phyloP scores from a whole-genome alignment of 2,329 filamentous ascomycete species.

The Diaporthe sp. region DNA sequence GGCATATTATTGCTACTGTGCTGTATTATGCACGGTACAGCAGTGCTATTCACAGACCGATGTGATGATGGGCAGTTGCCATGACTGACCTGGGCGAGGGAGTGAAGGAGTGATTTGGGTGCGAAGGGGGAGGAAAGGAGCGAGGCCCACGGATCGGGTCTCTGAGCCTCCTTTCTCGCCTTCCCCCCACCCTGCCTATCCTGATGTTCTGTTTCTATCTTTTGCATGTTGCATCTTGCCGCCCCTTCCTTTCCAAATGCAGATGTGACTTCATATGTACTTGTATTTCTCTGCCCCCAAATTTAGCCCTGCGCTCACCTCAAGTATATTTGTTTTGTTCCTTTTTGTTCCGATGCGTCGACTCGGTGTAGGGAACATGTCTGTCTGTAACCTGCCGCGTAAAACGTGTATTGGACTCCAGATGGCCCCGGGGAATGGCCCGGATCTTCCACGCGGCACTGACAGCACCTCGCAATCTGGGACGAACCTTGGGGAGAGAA shows the following conservation, averaged over 20 bases:
- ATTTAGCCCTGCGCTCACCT: neutral
- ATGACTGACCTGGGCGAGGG: neutral
- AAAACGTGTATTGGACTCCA: conserved; percentile 22
- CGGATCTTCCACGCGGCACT: conserved; percentile 29
- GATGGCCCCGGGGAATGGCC: conserved; percentile 22
- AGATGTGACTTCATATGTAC: neutral
- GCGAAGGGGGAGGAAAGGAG: conserved; percentile 22
- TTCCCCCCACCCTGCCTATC: conserved; percentile 18
- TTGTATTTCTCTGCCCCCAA: neutral
- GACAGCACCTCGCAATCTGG: conserved; percentile 13
- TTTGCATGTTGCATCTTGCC: conserved; percentile 19
- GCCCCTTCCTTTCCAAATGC: neutral
- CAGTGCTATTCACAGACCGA: neutral
- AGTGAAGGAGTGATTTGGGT: conserved; percentile 7
- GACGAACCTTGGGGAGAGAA: conserved; percentile 1
- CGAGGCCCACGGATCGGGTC: conserved; percentile 30
- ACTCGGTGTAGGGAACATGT: conserved; percentile 39
- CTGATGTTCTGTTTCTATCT: conserved; percentile 32
- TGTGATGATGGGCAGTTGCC: neutral
- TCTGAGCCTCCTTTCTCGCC: conserved; percentile 24
- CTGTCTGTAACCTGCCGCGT: conserved; percentile 37
- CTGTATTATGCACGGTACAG: neutral
- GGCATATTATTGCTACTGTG: neutral
- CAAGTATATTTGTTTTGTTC: conserved; percentile 9
- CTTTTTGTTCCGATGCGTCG: conserved; percentile 6